phyloP scores from a whole-genome alignment of 2,329 filamentous ascomycete species.

The Beauveria brongniartii region DNA sequence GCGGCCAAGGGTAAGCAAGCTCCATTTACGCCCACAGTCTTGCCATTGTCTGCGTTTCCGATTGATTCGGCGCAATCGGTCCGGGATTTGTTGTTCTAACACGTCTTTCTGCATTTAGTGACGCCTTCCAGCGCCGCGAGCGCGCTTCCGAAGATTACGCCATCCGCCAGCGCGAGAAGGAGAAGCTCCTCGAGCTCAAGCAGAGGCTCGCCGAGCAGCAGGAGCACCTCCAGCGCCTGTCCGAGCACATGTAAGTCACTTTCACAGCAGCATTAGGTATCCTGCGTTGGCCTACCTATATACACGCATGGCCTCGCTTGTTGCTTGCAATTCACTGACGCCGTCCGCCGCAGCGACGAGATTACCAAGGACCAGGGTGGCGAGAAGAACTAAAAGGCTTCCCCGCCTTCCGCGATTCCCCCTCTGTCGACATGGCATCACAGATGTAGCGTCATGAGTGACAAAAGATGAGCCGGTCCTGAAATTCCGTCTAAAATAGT shows the following conservation, averaged over 20 bases:
- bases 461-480: neutral
- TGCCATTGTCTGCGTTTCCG: neutral
- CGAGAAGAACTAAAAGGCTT: constrained; percentile 50
- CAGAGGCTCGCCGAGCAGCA: constrained; percentile 69
- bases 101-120: constrained; percentile 42
- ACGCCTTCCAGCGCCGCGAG: constrained; percentile 90
- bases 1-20: constrained; percentile 44
- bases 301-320: neutral
- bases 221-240: constrained; percentile 74
- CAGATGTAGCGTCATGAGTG: neutral
- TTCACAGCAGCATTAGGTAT: too few species aligned
- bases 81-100: neutral
- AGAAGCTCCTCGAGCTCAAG: constrained; percentile 76
- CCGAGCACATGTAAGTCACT: constrained; percentile 69
- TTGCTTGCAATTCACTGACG: neutral
- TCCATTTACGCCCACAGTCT: neutral
- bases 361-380: constrained; percentile 65
- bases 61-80: neutral
- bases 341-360: constrained; percentile 51
- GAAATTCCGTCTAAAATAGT: constrained; percentile 25
- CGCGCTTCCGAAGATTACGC: constrained; percentile 76
- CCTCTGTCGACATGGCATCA: neutral
- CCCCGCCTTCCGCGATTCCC: neutral
- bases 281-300: neutral
- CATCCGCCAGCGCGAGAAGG: constrained; percentile 79